These are phyloP conservation scores for Arthroderma sp. DNA, from an alignment of 2,329 filamentous ascomycete genomes.

Conservation along the genomic window DNA sequence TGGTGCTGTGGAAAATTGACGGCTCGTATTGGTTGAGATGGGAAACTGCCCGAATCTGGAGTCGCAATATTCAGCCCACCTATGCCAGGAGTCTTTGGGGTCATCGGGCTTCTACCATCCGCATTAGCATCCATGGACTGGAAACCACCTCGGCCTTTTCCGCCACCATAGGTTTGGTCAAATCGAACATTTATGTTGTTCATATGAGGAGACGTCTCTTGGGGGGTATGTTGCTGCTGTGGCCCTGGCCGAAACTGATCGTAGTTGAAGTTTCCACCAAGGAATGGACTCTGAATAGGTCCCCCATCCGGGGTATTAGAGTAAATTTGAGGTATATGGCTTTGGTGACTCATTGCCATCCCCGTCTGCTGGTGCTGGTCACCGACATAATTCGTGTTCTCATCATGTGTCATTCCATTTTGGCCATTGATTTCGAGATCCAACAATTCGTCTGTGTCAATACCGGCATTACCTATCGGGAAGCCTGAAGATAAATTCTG, in stretches of 20 bases:
- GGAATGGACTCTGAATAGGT: slow-evolving; percentile 82
- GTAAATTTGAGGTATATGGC: slow-evolving; percentile 59
- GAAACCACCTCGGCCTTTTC: slow-evolving; percentile 47
- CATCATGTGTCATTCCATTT: slow-evolving; percentile 23
- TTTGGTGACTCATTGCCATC: slow-evolving; percentile 50
- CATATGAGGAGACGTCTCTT: slow-evolving; percentile 30
- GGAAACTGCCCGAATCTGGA: slow-evolving; percentile 59
- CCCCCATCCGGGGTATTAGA: slow-evolving; percentile 86
- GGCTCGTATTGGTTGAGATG: slow-evolving; percentile 64
- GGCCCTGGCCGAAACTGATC: slow-evolving; percentile 52
- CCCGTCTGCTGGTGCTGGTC: slow-evolving; percentile 42
- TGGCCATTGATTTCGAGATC: slow-evolving; percentile 42
- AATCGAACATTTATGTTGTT: slow-evolving; percentile 29
- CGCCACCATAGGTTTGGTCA: slow-evolving; percentile 45
- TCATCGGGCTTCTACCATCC: slow-evolving; percentile 65
- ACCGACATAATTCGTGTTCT: slow-evolving; percentile 25
- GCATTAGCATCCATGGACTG: slow-evolving; percentile 60
- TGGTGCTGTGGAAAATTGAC: slow-evolving; percentile 51
- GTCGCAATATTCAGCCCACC: slow-evolving; percentile 58
- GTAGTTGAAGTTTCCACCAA: slow-evolving; percentile 60
- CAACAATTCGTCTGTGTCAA: slow-evolving; percentile 78
- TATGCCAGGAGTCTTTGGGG: slow-evolving; percentile 70
- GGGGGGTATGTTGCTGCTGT: slow-evolving; percentile 38
- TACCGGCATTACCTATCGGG: slow-evolving; percentile 62
- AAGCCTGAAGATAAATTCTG: slow-evolving; percentile 59